Evolutionary conservation across 495 filamentous ascomycete genomes (phyloP), one percentile per base, ranked within the genome.

Genomic region (Diplogelasinospora grovesii): DNA sequence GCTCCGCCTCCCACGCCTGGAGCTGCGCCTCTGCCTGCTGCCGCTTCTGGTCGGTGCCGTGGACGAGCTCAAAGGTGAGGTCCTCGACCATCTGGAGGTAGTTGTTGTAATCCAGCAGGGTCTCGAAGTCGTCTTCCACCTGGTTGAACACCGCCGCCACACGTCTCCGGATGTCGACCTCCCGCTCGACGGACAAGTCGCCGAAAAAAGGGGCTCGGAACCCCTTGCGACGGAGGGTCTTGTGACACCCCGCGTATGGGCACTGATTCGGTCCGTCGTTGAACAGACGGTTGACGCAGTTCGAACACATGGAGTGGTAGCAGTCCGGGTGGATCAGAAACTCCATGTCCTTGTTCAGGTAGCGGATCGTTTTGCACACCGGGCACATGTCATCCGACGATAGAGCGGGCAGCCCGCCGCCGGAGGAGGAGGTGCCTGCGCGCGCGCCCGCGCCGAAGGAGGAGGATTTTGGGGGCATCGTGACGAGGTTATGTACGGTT

Each of bases 291-390:
- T 89, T 85, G 35, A 97, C 90, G 70, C 92, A 97, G 23, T 82
- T 85, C 53, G 81, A 77, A 66, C 92, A 99, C 87, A 99, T 95
- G 46, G 85, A 86, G 75, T 99, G 92, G 73, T 97, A 99, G 75
- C 92, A 99, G 69, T 93, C 86, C 13, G 90, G 85, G 63, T 96
- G 95, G 63, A 97, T 86, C 47, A 93, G 83, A 65, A 99, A 95
- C 37, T 76, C 71, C 78, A 99, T 89, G 66, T 86, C 79, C 16
- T 79, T 81, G 68, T 95, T 97, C 56, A 97, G 79, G 70, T 97
- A 97, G 41, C 86, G 85, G 41, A 83, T 83, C 39, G 86, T 89
- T 64, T 94, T 95, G 82, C 92, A 99, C 52, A 96, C 84, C 30
- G 89, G 93, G 66, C 92, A 99, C 57, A 88, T 84, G 63, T 96